phyloP scores from a whole-genome alignment of 2,329 filamentous ascomycete species.

The Lomentospora prolificans region DNA sequence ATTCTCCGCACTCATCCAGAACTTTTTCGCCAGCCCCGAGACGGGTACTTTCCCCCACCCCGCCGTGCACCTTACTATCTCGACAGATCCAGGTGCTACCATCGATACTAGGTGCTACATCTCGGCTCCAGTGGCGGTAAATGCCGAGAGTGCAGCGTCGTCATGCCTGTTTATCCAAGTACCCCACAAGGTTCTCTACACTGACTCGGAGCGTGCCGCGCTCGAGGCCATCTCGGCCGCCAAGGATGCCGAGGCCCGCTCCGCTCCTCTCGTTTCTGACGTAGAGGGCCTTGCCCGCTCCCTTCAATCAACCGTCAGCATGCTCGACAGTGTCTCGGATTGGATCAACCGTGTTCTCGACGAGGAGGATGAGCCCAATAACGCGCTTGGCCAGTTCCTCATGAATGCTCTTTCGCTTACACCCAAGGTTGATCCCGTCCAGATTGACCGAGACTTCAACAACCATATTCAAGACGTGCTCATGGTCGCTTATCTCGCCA shows the following conservation, averaged over 20 bases:
- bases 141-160: slow-evolving; percentile 87
- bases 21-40: slow-evolving; percentile 96
- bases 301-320: slow-evolving; percentile 76
- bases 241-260: slow-evolving; percentile 66
- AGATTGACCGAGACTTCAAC: slow-evolving; percentile 98
- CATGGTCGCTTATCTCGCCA: slow-evolving; percentile 95
- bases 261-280: slow-evolving; percentile 68
- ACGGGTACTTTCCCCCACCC: slow-evolving; percentile 96
- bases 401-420: slow-evolving; percentile 88
- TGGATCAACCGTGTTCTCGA: slow-evolving; percentile 92
- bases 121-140: slow-evolving; percentile 87
- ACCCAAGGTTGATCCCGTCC: slow-evolving; percentile 82
- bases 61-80: slow-evolving; percentile 93
- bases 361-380: slow-evolving; percentile 82
- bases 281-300: slow-evolving; percentile 82
- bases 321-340: slow-evolving; percentile 83
- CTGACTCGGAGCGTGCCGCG: slow-evolving; percentile 55
- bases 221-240: slow-evolving; percentile 79
- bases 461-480: slow-evolving; percentile 99
- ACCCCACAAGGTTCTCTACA: slow-evolving; percentile 86
- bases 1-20: slow-evolving; percentile 97
- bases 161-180: slow-evolving; percentile 97
- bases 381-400: slow-evolving; percentile 86
- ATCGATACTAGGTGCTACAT: slow-evolving; percentile 93
- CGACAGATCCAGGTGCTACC: slow-evolving; percentile 77